A percentile compares a stretch with the other conserved stretches of the same genome.
These are phyloP conservation scores for Salvia splendens DNA, from an alignment of 257 asterid genomes.

Conservation along the genomic window DNA sequence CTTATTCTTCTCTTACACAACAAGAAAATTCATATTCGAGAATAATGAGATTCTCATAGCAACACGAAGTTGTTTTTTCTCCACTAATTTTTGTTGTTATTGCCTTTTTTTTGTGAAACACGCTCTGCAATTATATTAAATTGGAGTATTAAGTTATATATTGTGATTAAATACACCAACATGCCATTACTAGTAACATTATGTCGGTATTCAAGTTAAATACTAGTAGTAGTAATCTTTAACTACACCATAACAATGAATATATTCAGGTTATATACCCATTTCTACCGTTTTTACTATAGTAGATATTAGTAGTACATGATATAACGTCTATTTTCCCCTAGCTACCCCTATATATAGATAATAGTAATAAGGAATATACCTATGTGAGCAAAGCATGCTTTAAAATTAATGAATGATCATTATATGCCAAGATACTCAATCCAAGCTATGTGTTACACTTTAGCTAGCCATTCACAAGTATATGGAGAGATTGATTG, in stretches of 20 bases:
- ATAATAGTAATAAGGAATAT: not conserved
- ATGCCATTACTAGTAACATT: too few species aligned
- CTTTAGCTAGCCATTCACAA: constrained; percentile 16
- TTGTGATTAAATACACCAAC: too few species aligned
- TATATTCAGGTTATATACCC: too few species aligned
- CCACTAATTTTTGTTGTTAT: not conserved
- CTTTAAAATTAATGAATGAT: constrained; percentile 6
- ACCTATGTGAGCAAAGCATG: not conserved
- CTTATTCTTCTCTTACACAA: not conserved
- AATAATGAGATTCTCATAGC: not conserved
- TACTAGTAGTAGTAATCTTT: too few species aligned
- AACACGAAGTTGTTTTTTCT: not conserved
- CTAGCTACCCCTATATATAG: not conserved
- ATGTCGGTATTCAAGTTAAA: too few species aligned
- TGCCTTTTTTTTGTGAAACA: too few species aligned
- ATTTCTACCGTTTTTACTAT: too few species aligned
- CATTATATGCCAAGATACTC: constrained; percentile 27
- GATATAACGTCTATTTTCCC: too few species aligned
- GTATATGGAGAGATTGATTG: not conserved
- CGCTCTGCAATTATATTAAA: too few species aligned
- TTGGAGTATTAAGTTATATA: too few species aligned
- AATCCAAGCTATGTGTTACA: constrained; percentile 7
- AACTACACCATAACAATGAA: too few species aligned
- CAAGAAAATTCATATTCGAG: not conserved
- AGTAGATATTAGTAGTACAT: too few species aligned